Percentiles rank a stretch among this genome's conserved stretches.
Evolutionary conservation across 2,329 filamentous ascomycete genomes (phyloP).

Genomic region (Penicillium sp.): DNA sequence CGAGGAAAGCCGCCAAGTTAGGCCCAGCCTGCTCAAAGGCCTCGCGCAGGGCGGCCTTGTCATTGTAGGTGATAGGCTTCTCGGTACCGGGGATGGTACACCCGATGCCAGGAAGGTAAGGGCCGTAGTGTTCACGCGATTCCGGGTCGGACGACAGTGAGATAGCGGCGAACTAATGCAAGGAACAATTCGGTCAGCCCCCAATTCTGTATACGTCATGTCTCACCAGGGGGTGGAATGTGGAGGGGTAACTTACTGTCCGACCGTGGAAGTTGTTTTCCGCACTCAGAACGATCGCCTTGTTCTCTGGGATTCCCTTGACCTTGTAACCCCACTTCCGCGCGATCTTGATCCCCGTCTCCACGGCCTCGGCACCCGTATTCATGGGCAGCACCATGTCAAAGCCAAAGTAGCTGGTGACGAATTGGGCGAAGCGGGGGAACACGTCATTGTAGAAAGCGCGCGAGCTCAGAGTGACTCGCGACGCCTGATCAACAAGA

Average conservation of each 20-base stretch:
- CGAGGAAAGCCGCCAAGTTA: constrained; percentile 86
- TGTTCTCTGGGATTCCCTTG: constrained; percentile 80
- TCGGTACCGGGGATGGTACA: constrained; percentile 72
- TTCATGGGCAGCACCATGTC: constrained; percentile 99
- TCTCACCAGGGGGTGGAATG: not conserved
- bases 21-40: constrained; percentile 77
- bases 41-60: constrained; percentile 74
- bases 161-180: constrained; percentile 78
- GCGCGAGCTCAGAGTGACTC: constrained; percentile 86
- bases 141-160: constrained; percentile 95
- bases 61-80: constrained; percentile 81
- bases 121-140: constrained; percentile 94
- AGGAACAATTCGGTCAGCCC: constrained; percentile 5
- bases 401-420: constrained; percentile 84
- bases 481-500: constrained; percentile 81
- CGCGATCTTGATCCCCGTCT: constrained; percentile 94
- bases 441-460: constrained; percentile 99
- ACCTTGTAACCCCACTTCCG: constrained; percentile 98
- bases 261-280: constrained; percentile 95
- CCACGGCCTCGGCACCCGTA: constrained; percentile 92
- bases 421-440: constrained; percentile 89
- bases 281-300: constrained; percentile 81
- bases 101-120: constrained; percentile 87
- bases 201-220: not conserved
- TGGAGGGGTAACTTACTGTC: constrained; percentile 62